Evolutionary conservation across 1,139 yeast genomes (phyloP).

Genomic region (Hansenula sp.): DNA sequence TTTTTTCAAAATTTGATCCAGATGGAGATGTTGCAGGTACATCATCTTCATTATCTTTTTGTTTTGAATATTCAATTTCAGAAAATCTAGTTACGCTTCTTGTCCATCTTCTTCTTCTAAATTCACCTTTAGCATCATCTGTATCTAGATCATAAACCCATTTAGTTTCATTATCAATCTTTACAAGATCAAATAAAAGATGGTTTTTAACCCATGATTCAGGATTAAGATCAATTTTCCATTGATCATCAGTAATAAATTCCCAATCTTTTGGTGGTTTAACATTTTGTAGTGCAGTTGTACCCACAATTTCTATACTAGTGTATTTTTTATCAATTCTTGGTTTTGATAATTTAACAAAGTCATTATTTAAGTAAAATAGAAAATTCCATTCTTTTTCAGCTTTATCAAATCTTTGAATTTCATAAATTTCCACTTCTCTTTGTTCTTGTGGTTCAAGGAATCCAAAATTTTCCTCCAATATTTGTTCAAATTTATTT

Average conservation of each 20-base stretch:
- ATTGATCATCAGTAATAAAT: constrained; percentile 38
- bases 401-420: constrained; percentile 50
- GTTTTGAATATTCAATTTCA: neutral
- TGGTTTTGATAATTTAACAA: constrained; percentile 37
- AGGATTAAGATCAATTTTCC: constrained; percentile 62
- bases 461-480: constrained; percentile 30
- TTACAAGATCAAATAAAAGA: constrained; percentile 47
- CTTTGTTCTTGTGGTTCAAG: constrained; percentile 28
- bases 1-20: neutral
- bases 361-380: constrained; percentile 54
- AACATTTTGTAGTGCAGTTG: constrained; percentile 33
- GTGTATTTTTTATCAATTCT: constrained; percentile 26
- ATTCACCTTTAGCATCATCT: constrained; percentile 19
- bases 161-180: constrained; percentile 63
- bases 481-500: constrained; percentile 38
- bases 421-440: constrained; percentile 65
- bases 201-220: constrained; percentile 51
- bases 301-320: constrained; percentile 18
- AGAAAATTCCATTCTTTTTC: constrained; percentile 56
- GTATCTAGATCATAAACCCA: constrained; percentile 65
- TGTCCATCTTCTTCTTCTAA: constrained; percentile 54
- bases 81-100: constrained; percentile 30
- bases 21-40: neutral
- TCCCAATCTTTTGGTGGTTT: constrained; percentile 57
- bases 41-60: neutral